Percentiles rank a stretch among this genome's conserved stretches.
phyloP scores from a whole-genome alignment of 164 flowering plant species.

The Pachysandra terminalis region DNA sequence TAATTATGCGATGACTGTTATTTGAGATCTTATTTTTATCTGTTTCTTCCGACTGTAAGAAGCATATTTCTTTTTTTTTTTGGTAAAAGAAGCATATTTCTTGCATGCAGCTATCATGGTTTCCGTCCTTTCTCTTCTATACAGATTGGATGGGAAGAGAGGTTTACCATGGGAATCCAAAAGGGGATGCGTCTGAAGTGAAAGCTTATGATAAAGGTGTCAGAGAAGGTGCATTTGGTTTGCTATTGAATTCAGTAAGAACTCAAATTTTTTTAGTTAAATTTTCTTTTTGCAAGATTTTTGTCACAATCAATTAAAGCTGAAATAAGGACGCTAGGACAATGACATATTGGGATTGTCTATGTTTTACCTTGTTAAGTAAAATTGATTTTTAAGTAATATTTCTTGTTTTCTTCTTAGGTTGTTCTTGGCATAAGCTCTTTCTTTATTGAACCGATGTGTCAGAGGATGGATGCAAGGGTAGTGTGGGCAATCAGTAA shows the following conservation, averaged over 20 bases:
- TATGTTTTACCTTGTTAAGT: neutral
- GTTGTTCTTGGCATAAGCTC: constrained; percentile 95
- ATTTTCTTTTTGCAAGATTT: neutral
- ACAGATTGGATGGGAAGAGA: constrained; percentile 99
- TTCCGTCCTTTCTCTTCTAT: constrained; percentile 95
- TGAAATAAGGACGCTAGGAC: neutral
- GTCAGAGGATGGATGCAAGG: constrained; percentile 71
- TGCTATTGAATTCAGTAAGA: constrained; percentile 99
- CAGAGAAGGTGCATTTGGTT: constrained; percentile 99
- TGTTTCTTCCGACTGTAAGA: constrained; percentile 3
- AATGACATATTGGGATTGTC: neutral
- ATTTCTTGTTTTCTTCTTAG: constrained; percentile 26
- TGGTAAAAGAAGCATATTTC: constrained; percentile 6
- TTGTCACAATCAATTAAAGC: neutral
- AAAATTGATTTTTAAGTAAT: constrained; percentile 4
- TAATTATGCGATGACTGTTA: neutral
- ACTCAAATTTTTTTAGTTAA: constrained; percentile 31
- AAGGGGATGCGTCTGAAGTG: constrained; percentile 47
- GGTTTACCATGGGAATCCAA: constrained; percentile 96
- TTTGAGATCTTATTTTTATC: neutral
- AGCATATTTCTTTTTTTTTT: constrained; percentile 13
- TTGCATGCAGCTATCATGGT: constrained; percentile 84
- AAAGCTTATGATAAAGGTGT: constrained; percentile 80
- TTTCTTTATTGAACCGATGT: constrained; percentile 89
- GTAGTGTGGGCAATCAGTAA: constrained; percentile 96